phyloP scores from a whole-genome alignment of 2,329 filamentous ascomycete genomes.

The Venturia pyrina region DNA sequence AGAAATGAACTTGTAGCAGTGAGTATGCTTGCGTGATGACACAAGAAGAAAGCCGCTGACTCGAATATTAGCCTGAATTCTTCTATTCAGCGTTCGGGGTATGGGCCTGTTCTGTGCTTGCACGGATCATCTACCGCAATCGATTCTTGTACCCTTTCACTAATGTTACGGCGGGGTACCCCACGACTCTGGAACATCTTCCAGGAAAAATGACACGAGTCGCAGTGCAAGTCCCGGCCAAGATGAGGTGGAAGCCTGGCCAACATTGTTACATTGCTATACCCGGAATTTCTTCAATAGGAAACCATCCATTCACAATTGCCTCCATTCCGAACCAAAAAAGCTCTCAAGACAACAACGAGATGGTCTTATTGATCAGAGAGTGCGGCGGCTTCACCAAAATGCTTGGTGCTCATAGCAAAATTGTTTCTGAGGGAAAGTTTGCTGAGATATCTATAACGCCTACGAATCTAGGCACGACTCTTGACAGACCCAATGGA shows the following conservation, averaged over 20 bases:
- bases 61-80: slow-evolving; percentile 17
- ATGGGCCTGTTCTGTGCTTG: slow-evolving; percentile 15
- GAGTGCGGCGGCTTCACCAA: slow-evolving; percentile 12
- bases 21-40: background rate
- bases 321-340: slow-evolving; percentile 7
- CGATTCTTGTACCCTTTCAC: slow-evolving; percentile 13
- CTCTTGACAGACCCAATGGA: background rate
- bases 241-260: slow-evolving; percentile 10
- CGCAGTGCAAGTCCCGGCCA: slow-evolving; percentile 1
- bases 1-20: slow-evolving; percentile 17
- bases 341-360: background rate
- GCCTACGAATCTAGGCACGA: background rate
- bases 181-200: slow-evolving; percentile 17
- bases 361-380: slow-evolving; percentile 10
- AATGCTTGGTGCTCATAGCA: slow-evolving; percentile 3
- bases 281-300: slow-evolving; percentile 8
- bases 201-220: slow-evolving; percentile 17
- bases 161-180: slow-evolving; percentile 16
- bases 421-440: background rate
- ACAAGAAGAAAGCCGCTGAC: background rate
- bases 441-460: background rate
- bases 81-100: slow-evolving; percentile 20
- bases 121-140: slow-evolving; percentile 17
- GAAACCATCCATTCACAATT: slow-evolving; percentile 12
- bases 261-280: slow-evolving; percentile 12